Evolutionary conservation across 768 basidiomycete species (phyloP).

Genomic region (Sutorius australiensis): DNA sequence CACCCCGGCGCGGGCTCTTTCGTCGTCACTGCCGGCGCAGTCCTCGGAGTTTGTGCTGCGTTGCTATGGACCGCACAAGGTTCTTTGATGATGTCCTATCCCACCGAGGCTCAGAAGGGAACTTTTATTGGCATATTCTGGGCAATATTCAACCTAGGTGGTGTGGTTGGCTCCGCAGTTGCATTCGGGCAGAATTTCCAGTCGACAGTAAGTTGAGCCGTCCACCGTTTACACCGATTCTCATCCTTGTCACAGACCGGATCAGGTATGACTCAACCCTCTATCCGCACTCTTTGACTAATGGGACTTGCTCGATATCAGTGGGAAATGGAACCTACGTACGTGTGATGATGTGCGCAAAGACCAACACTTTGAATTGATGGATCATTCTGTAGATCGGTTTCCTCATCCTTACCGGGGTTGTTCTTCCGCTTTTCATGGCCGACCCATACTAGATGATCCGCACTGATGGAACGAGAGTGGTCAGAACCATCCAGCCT

Average conservation of each 20-base stretch:
- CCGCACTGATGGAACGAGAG: constrained; percentile 69
- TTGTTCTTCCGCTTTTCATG: constrained; percentile 63
- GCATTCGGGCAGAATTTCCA: constrained; percentile 70
- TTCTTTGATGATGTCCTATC: constrained; percentile 53
- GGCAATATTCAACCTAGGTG: constrained; percentile 77
- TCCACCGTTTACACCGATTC: background rate
- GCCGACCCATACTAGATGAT: constrained; percentile 69
- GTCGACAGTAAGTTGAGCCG: constrained; percentile 42
- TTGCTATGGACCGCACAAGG: constrained; percentile 55
- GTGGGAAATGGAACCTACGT: constrained; percentile 80
- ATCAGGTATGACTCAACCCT: constrained; percentile 18
- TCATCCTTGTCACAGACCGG: constrained; percentile 20
- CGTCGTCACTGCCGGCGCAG: constrained; percentile 44
- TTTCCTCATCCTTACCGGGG: constrained; percentile 74
- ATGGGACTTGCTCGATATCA: constrained; percentile 23
- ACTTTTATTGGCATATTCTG: constrained; percentile 50
- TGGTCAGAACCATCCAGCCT: constrained; percentile 56
- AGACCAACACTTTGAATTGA: background rate
- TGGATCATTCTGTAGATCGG: constrained; percentile 47
- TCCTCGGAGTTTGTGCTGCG: constrained; percentile 49
- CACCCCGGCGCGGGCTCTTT: constrained; percentile 42
- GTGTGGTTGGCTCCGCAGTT: constrained; percentile 74
- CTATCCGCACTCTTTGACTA: background rate
- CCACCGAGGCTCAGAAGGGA: constrained; percentile 55
- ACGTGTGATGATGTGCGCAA: constrained; percentile 40